These are phyloP conservation scores for Pseudocercospora pini-densiflorae DNA, from an alignment of 2,329 filamentous ascomycete species.

Conservation along the genomic window DNA sequence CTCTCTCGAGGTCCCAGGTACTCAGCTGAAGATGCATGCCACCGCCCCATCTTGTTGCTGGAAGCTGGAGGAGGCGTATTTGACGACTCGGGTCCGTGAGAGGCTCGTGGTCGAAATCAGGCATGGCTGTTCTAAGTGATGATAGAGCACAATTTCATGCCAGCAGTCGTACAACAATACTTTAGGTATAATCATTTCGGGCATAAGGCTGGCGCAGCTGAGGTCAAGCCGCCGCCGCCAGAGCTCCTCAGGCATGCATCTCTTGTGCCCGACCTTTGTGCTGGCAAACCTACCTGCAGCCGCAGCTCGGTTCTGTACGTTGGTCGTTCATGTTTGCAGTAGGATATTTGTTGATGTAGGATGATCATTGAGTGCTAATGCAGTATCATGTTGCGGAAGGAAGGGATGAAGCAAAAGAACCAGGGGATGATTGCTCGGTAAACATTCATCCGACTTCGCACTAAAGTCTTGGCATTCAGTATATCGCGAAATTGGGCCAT, in stretches of 20 bases:
- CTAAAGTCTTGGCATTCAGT: not conserved
- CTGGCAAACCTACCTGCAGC: too few species aligned
- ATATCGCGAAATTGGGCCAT: not conserved
- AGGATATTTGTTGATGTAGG: too few species aligned
- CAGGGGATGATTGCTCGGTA: not conserved
- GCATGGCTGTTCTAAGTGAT: not conserved
- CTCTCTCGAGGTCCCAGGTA: not conserved
- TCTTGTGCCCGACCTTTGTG: too few species aligned
- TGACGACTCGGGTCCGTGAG: not conserved
- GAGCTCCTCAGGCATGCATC: not conserved
- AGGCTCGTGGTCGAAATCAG: not conserved
- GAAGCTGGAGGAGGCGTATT: not conserved
- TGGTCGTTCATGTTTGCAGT: too few species aligned
- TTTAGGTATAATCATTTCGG: not conserved
- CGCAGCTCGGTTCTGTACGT: too few species aligned
- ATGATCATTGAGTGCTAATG: not conserved
- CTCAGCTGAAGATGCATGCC: not conserved
- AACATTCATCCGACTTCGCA: not conserved
- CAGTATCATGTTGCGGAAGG: not conserved
- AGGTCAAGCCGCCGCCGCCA: not conserved
- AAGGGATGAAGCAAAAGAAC: not conserved
- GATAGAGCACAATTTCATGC: not conserved
- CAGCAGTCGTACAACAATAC: not conserved
- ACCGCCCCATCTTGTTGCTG: not conserved
- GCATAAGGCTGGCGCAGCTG: not conserved